Conservation (phyloP, 345 rosid genomes). For the Lenwebbia sp. region DNA sequence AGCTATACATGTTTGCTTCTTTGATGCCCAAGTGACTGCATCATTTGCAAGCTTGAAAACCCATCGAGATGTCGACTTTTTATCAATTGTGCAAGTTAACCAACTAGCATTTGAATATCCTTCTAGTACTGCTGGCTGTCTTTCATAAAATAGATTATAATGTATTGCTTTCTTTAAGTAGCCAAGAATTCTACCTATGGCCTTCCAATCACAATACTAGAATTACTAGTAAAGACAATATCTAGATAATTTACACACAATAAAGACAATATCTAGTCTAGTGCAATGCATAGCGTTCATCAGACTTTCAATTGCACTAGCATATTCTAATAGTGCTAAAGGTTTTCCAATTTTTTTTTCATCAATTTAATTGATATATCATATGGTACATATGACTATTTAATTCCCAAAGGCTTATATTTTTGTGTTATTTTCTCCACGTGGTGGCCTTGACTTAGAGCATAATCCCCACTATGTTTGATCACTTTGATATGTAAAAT, state of each 20-base stretch:
- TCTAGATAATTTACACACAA: not conserved
- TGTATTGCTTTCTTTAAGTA: not conserved
- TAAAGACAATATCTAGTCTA: not conserved
- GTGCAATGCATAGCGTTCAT: not conserved
- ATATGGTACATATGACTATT: no score
- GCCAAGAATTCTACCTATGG: not conserved
- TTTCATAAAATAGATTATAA: not conserved
- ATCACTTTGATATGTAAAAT: no score
- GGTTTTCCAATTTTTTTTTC: no score
- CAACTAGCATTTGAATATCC: not conserved
- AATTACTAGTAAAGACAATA: not conserved
- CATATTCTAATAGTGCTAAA: not conserved
- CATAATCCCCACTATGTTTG: no score
- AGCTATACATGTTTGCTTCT: not conserved
- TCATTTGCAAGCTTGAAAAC: not conserved
- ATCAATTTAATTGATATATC: no score
- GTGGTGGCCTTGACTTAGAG: no score
- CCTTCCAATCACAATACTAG: not conserved
- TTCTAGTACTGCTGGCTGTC: not conserved
- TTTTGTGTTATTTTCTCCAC: no score
- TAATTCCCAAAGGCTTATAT: no score
- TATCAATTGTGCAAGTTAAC: not conserved
- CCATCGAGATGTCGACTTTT: not conserved
- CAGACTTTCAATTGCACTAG: not conserved
- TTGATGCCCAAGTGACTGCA: not conserved